Percentiles rank a stretch among this genome's conserved stretches.
Evolutionary conservation across 2,329 filamentous ascomycete genomes (phyloP).

Genomic region (Magnaporthiopsis incrustans): DNA sequence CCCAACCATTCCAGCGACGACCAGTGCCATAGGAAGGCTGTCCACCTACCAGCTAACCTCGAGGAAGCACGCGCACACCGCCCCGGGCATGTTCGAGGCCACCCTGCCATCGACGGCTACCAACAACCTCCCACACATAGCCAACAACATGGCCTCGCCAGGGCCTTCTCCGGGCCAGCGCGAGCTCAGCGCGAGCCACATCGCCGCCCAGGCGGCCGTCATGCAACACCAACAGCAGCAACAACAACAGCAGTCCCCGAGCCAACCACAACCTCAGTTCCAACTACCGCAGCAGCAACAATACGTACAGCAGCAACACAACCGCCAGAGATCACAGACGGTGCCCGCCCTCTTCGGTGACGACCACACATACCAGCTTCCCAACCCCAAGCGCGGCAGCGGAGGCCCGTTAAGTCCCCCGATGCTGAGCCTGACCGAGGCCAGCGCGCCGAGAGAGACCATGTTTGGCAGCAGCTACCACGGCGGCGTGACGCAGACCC

Average conservation of each 20-base stretch:
- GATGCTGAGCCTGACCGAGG: slow-evolving; percentile 55
- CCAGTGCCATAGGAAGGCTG: slow-evolving; percentile 14
- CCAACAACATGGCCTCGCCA: slow-evolving; percentile 29
- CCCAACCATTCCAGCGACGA: slow-evolving; percentile 20
- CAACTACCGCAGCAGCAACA: slow-evolving; percentile 46
- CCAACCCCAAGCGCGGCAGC: slow-evolving; percentile 31
- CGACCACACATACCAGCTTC: slow-evolving; percentile 24
- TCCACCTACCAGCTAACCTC: slow-evolving; percentile 34
- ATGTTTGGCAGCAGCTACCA: slow-evolving; percentile 47
- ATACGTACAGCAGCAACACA: slow-evolving; percentile 26
- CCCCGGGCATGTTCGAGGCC: slow-evolving; percentile 65
- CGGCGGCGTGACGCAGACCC: slow-evolving; percentile 47
- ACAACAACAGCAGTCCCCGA: slow-evolving; percentile 32
- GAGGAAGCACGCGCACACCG: slow-evolving; percentile 62
- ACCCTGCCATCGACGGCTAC: slow-evolving; percentile 55
- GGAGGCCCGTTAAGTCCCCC: slow-evolving; percentile 52
- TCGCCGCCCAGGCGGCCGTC: slow-evolving; percentile 71
- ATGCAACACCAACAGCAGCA: slow-evolving; percentile 57
- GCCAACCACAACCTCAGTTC: slow-evolving; percentile 45
- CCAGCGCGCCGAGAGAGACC: slow-evolving; percentile 51
- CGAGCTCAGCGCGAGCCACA: slow-evolving; percentile 60
- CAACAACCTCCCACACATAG: slow-evolving; percentile 44
- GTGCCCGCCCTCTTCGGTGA: slow-evolving; percentile 49
- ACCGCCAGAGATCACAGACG: slow-evolving; percentile 65
- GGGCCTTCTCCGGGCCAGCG: slow-evolving; percentile 20